A percentile compares a stretch with the other conserved stretches of the same genome.
Evolutionary conservation across 73 alveolate species (phyloP).

Genomic region (Paramecium sonneborni): DNA sequence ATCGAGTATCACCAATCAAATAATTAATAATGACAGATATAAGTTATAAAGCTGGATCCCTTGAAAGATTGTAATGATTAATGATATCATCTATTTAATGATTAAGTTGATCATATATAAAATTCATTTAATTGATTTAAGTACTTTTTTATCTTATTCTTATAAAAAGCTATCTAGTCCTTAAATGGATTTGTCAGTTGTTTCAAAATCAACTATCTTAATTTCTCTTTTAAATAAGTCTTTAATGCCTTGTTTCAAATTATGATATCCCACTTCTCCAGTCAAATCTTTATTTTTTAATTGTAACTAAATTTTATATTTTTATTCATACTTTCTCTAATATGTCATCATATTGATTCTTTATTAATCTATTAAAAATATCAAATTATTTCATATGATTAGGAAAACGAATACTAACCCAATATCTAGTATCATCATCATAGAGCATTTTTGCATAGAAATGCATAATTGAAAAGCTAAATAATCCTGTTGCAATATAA

Average conservation of each 20-base stretch:
- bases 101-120: constrained; percentile 14
- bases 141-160: background rate
- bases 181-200: background rate
- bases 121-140: constrained; percentile 20
- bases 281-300: background rate
- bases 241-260: background rate
- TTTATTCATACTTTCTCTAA: too few relatives aligned
- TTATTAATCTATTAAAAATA: background rate
- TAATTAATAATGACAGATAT: background rate
- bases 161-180: background rate
- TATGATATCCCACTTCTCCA: constrained; percentile 15
- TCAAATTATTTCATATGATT: constrained; percentile 4
- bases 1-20: background rate
- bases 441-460: background rate
- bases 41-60: background rate
- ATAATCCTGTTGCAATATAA: background rate
- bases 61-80: background rate
- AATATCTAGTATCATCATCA: background rate
- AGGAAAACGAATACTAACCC: background rate
- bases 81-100: constrained; percentile 31
- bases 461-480: background rate
- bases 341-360: background rate
- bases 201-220: background rate
- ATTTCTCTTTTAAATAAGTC: background rate
- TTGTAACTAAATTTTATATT: too few relatives aligned